Base-by-base conservation (phyloP, 495 filamentous ascomycete genomes). In the Platismatia glauca region DNA sequence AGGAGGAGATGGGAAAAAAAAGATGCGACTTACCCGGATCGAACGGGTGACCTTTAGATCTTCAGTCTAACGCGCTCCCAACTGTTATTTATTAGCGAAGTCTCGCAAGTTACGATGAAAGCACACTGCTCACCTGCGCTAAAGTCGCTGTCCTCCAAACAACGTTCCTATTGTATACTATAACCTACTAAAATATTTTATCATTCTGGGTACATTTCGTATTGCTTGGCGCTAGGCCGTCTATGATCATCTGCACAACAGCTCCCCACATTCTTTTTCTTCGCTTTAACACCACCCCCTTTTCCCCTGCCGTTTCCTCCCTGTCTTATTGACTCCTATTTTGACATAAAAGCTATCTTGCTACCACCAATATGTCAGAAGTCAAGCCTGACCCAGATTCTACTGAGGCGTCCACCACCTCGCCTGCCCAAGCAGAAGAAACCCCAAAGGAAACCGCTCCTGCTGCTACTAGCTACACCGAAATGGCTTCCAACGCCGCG, bases 371-470 rank as follows among this genome's bases (percentile, higher is more conserved):
- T 1, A 61, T 61, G 59, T 61, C 59, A 55, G 59, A 62, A 29
- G 48, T 16, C 24, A 56, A 64, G 72, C 75, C 77, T 66, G 75
- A 81, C 16, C 33, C 56, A 50, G 24, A 15, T 44, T 63, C 55
- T 57, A 61, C 62, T 38, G 46, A 71, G 58, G 37, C 41, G 44
- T 73, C 76, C 73, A 72, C 78, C 75, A 75, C 75, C 64, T 72
- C 71, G 71, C 71, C 72, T 73, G 76, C 76, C 71, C 74, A 65
- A 41, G 64, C 71, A 46, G 73, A 79, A 70, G 74, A 75, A 67
- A 64, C 72, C 65, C 72, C 69, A 63, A 70, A 34, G 27, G 27
- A 38, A 22, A 39, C 70, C 67, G 68, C 75, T 68, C 68, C 74
- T 44, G 61, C 72, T 43, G 66, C 70, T 33, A 59, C 64, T 48